phyloP scores from a whole-genome alignment of 2,329 filamentous ascomycete species.

The Cladosporium oxysporum region DNA sequence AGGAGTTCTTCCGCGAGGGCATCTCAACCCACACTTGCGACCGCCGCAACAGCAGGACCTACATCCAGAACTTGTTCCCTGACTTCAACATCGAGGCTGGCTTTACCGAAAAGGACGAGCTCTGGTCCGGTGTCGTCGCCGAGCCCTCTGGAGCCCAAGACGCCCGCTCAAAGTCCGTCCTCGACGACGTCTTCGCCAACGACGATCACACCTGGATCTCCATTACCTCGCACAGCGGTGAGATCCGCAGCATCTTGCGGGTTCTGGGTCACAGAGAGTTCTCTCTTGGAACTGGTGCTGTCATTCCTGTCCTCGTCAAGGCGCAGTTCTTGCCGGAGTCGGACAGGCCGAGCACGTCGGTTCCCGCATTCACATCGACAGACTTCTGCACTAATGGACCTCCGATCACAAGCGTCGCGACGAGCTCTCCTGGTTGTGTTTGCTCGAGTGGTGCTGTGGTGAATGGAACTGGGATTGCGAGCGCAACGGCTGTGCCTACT shows the following conservation, averaged over 20 bases:
- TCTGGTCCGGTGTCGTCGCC: constrained; percentile 54
- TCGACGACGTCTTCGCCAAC: constrained; percentile 59
- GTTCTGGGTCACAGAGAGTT: constrained; percentile 65
- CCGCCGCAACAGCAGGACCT: constrained; percentile 57
- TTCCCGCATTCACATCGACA: constrained; percentile 35
- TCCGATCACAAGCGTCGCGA: constrained; percentile 34
- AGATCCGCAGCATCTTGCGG: constrained; percentile 54
- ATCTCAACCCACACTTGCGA: constrained; percentile 70
- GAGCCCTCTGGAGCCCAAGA: constrained; percentile 57
- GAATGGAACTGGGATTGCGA: constrained; percentile 7
- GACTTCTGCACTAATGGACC: constrained; percentile 38
- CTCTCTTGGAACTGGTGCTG: constrained; percentile 63
- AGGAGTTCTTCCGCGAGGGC: constrained; percentile 67
- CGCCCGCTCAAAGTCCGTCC: constrained; percentile 50
- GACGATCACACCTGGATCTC: constrained; percentile 60
- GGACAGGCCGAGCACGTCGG: constrained; percentile 36
- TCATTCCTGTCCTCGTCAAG: constrained; percentile 68
- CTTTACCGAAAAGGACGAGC: constrained; percentile 60
- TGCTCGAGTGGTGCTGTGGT: constrained; percentile 23
- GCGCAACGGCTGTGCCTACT: constrained; percentile 15
- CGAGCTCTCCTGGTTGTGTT: constrained; percentile 33
- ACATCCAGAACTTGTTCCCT: constrained; percentile 57
- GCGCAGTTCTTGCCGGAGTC: constrained; percentile 49
- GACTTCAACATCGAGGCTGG: constrained; percentile 58
- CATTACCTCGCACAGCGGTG: constrained; percentile 62